Base-by-base conservation (phyloP, 345 rosid genomes). In the Sisymbrium altissimum region DNA sequence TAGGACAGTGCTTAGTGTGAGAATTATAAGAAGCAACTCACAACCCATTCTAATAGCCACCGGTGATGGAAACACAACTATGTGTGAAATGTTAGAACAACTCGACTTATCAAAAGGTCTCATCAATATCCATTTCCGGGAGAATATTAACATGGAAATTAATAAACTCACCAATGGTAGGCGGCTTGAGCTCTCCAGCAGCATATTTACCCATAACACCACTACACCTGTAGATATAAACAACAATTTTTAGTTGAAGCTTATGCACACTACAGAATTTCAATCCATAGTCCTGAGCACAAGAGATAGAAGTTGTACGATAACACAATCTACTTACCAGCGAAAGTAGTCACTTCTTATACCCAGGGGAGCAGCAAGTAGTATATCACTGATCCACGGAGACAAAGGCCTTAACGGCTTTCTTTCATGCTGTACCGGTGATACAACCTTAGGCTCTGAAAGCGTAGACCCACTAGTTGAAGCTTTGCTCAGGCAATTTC, bases 151-250 rank as follows among this genome's bases (percentile, higher is more conserved):
- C 45, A 60, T 23, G 43, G 13, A 69, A 66, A 36, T 23, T 38
- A 53, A 21, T 59, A n/a, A 66, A 82, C 96, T 81, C 35, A 89
- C 98, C 87, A 56, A 88, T 84, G 44, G 84, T 79, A 57, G 98
- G 98, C 9, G 98, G 98, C 90, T 87, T 94, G 73, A 94, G 98
- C 79, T 94, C 98, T 75, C 98, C 96, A 41, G 89, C 95, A 44
- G 97, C 93, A 79, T 94, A 94, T 82, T 86, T 91, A 32, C 98
- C 98, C 98, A 91, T 89, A 6, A 94, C 97, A 56, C 98, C 98
- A 81, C 98, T 90, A 71, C 98, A 91, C 98, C 98, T 93, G 84
- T 78, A 49, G 46, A 65, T 87, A 79, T 69, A 35, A 68, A 63
- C 4, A 41, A 49, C 19, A 7, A 25, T 0, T 18, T 9, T 15